phyloP scores from a whole-genome alignment of 2,329 filamentous ascomycete genomes.

The Cytospora schulzeri region DNA sequence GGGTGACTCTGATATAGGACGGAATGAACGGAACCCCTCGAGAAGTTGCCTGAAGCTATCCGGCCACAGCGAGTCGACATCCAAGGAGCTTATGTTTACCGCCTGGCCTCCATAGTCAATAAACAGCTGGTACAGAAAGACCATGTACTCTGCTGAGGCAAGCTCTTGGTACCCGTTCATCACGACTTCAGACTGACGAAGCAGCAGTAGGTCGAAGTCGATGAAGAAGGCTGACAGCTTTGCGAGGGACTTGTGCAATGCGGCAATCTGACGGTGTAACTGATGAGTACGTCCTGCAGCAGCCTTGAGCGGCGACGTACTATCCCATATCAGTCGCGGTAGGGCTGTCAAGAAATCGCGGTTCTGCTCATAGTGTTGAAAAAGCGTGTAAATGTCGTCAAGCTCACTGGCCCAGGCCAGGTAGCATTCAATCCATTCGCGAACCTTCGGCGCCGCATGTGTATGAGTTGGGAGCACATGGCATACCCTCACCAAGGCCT shows the following conservation, averaged over 20 bases:
- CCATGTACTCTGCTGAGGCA: conserved; percentile 49
- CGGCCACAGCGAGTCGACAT: conserved; percentile 30
- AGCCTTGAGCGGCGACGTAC: conserved; percentile 30
- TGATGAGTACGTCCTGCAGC: conserved; percentile 31
- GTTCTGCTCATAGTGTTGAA: conserved; percentile 49
- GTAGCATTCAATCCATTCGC: conserved; percentile 54
- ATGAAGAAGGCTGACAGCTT: conserved; percentile 56
- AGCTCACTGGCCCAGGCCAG: conserved; percentile 43
- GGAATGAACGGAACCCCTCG: conserved; percentile 45
- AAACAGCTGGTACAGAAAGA: conserved; percentile 35
- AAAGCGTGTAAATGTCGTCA: conserved; percentile 38
- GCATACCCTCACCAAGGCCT: conserved; percentile 34
- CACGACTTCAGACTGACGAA: conserved; percentile 36
- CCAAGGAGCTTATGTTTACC: conserved; percentile 14
- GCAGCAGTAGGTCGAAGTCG: conserved; percentile 47
- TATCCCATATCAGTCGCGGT: conserved; percentile 50
- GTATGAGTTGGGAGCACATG: conserved; percentile 33
- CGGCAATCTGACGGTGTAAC: conserved; percentile 39
- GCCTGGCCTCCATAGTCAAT: conserved; percentile 17
- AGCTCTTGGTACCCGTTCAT: conserved; percentile 41
- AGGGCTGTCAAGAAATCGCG: conserved; percentile 55
- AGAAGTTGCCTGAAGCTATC: conserved; percentile 45
- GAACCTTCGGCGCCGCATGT: conserved; percentile 37
- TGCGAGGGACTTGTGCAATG: conserved; percentile 47
- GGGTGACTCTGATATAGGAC: conserved; percentile 15